Evolutionary conservation across 371 early-diverging fungal genomes (phyloP), one percentile per base, ranked within the genome.

Genomic region (Chytridium lagenaria): DNA sequence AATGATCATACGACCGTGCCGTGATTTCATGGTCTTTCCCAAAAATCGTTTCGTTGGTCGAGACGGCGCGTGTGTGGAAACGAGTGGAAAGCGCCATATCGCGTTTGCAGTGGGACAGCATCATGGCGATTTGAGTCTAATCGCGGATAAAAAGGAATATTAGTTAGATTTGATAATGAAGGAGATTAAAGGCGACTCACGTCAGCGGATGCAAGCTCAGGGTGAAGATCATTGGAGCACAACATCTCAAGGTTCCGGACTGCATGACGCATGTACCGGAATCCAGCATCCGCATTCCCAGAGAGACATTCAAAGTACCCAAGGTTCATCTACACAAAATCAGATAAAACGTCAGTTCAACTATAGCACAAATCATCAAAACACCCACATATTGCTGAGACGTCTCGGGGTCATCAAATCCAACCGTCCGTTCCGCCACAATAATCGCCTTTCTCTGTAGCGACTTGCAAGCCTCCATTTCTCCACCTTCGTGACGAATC

Each of bases 321-420:
- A 76, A 94, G 87, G 73, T 94, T 93, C 68, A 93, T 80, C 89
- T 91, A 78, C 57, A n/a, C 15, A 3, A 50, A 30, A 77, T 49
- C 55, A 28, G 67, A 33, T 31, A n/a, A n/a, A 59, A 77, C 28
- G 2, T 7, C 40, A 52, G 34, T 0, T 5, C 50, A 59, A 37
- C 3, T n/a, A 69, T 3, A 51, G 40, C 50, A n/a, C 7, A 61
- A 10, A 61, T 12, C 5, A 23, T 5, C 1, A 31, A 16, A 55
- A 40, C 31, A 59, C 84, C 81, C 84, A 94, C 87, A 84, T 95
- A 97, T 81, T 92, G 91, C 83, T 94, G 93, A 66, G 95, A 77
- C 1, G 97, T 95, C 75, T 95, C 94, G 31, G 93, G 90, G 52
- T 92, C 88, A 79, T 97, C 98, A 30, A 94, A 80, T 37, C 98